A percentile compares a stretch with the other conserved stretches of the same genome.
Conservation (phyloP, 2,329 filamentous ascomycete genomes). For the Fusarium sp. region DNA sequence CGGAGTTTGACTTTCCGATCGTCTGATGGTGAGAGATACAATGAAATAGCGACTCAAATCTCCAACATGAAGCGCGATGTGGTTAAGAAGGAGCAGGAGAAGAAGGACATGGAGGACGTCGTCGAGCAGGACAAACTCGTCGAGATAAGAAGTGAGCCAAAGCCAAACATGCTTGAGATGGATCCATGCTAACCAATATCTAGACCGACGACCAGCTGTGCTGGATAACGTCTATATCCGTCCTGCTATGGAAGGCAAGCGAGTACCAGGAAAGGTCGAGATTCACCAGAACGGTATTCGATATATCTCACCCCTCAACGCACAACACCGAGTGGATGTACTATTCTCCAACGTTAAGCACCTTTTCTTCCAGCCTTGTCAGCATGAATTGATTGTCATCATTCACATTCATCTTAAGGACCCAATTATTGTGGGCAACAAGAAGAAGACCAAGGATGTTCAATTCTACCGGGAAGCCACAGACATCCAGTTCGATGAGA, state of each 20-base stretch:
- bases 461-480: constrained; percentile 99
- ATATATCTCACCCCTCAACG: constrained; percentile 85
- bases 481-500: constrained; percentile 98
- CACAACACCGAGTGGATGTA: constrained; percentile 88
- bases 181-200: constrained; percentile 55
- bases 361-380: constrained; percentile 97
- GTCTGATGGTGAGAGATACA: constrained; percentile 87
- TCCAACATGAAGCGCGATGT: constrained; percentile 96
- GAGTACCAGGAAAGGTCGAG: constrained; percentile 93
- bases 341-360: constrained; percentile 99
- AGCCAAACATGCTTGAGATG: too few species aligned
- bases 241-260: constrained; percentile 95
- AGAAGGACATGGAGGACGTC: constrained; percentile 99
- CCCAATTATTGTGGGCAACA: constrained; percentile 96
- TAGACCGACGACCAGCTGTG: constrained; percentile 88
- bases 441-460: constrained; percentile 98
- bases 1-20: constrained; percentile 96
- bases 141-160: constrained; percentile 84
- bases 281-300: constrained; percentile 99
- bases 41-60: constrained; percentile 91
- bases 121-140: constrained; percentile 98
- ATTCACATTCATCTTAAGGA: constrained; percentile 99
- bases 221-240: constrained; percentile 96
- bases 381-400: constrained; percentile 95
- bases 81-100: constrained; percentile 93